Percentiles rank a stretch among this genome's conserved stretches.
phyloP scores from a whole-genome alignment of 768 basidiomycete species.

The Calvatia gigantea region DNA sequence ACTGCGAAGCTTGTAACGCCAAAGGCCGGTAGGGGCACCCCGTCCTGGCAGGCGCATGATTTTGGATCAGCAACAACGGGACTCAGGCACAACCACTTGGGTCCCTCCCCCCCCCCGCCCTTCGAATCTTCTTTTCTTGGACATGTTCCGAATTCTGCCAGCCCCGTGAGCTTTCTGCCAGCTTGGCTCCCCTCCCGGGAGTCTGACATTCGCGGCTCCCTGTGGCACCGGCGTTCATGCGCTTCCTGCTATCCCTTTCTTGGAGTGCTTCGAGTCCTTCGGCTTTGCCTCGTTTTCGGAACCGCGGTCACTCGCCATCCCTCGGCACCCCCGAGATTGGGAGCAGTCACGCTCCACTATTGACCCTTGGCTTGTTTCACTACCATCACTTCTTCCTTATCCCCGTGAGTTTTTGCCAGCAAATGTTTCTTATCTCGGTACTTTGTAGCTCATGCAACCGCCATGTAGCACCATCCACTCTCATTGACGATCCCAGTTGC shows the following conservation, averaged over 20 bases:
- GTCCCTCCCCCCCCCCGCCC: no score
- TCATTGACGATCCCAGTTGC: neutral
- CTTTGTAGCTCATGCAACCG: neutral
- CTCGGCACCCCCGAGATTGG: neutral
- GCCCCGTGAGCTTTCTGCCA: neutral
- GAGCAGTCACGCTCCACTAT: neutral
- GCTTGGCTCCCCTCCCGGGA: neutral
- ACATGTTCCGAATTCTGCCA: neutral
- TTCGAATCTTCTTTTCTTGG: neutral
- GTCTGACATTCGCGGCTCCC: neutral
- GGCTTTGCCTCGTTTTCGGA: neutral
- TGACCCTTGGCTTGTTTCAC: neutral
- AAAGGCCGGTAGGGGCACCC: neutral
- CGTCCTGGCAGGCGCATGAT: neutral
- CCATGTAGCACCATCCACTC: neutral
- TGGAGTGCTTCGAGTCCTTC: neutral
- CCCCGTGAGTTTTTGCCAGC: neutral
- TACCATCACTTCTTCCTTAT: neutral
- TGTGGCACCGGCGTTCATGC: neutral
- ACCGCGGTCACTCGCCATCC: neutral
- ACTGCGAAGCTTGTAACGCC: conserved; percentile 39
- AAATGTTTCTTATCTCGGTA: neutral
- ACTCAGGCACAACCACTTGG: neutral
- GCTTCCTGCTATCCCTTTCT: neutral
- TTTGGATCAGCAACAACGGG: neutral